Percentiles rank a stretch among this genome's conserved stretches.
phyloP scores from a whole-genome alignment of 2,329 filamentous ascomycete genomes.

The Colletotrichum zoysiae region DNA sequence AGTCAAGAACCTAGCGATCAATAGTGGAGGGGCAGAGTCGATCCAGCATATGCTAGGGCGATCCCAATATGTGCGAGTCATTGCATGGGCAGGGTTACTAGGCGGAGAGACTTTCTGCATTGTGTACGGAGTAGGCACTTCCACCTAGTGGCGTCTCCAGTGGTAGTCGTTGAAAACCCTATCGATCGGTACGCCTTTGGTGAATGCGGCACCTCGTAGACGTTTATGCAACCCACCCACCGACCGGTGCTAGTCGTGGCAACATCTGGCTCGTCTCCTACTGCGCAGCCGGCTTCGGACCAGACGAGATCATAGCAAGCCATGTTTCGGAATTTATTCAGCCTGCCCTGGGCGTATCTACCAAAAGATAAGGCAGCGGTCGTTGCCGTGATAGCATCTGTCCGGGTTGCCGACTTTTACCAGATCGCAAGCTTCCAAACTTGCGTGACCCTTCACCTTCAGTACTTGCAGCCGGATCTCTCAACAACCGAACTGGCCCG shows the following conservation, averaged over 20 bases:
- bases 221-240: no score
- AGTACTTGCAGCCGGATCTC: background rate
- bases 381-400: slow-evolving; percentile 10
- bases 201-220: background rate
- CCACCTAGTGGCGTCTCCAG: no score
- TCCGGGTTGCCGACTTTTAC: slow-evolving; percentile 16
- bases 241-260: background rate
- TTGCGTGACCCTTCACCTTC: slow-evolving; percentile 5
- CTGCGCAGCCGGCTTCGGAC: background rate
- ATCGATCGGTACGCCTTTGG: no score
- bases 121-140: no score
- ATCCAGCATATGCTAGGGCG: no score
- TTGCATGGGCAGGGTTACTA: no score
- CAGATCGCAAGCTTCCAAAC: slow-evolving; percentile 22
- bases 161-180: no score
- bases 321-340: background rate
- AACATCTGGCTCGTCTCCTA: background rate
- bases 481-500: background rate
- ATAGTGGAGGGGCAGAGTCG: no score
- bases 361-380: slow-evolving; percentile 9
- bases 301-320: background rate
- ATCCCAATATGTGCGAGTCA: no score
- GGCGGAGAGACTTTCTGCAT: no score
- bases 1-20: no score
- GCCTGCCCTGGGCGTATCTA: slow-evolving; percentile 5